Conservation (phyloP, 768 basidiomycete species). For the Daedaleopsis nitida region DNA sequence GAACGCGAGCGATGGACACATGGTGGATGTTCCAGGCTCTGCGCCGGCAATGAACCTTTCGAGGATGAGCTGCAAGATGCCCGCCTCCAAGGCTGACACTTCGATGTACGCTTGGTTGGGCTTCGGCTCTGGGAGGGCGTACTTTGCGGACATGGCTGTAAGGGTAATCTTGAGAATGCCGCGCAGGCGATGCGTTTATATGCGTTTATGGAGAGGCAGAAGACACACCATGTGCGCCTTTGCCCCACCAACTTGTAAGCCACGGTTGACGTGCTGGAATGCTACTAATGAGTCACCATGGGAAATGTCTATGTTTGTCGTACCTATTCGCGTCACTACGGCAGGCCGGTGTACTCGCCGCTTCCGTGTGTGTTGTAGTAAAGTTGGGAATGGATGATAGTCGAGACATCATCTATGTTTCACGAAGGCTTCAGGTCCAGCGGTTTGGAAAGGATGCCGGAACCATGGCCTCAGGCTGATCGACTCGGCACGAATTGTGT, state of each 20-base stretch:
- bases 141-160: background rate
- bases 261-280: background rate
- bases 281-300: background rate
- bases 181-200: background rate
- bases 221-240: background rate
- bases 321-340: background rate
- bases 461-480: no score
- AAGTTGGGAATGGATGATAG: no score
- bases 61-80: constrained; percentile 42
- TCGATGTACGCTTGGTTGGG: constrained; percentile 49
- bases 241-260: background rate
- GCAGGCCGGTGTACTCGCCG: no score
- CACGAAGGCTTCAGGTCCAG: no score
- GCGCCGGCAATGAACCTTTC: constrained; percentile 41
- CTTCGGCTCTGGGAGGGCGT: constrained; percentile 40
- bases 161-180: background rate
- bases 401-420: no score
- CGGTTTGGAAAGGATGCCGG: no score
- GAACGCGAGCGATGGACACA: constrained; percentile 53
- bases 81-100: constrained; percentile 59
- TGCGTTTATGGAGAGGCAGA: background rate
- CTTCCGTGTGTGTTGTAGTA: no score
- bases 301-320: background rate
- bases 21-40: constrained; percentile 27
- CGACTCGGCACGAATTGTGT: no score